Conservation (phyloP, 208 protist genomes). For the Leptomonas seymouri region DNA sequence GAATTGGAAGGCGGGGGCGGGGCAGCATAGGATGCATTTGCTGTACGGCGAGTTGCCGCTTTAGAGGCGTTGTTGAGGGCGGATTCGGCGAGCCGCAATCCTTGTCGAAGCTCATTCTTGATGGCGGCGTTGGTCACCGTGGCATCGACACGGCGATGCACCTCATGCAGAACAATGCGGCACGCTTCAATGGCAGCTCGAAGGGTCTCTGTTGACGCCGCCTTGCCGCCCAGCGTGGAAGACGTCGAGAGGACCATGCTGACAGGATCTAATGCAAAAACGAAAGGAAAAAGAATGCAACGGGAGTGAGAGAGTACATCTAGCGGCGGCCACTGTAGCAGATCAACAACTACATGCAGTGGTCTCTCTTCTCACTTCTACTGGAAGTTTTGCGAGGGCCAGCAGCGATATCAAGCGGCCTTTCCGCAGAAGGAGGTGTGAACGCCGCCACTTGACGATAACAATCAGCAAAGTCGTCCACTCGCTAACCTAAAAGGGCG, state of each 20-base stretch:
- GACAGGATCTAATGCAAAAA: neutral
- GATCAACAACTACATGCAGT: too few relatives aligned
- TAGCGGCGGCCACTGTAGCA: too few relatives aligned
- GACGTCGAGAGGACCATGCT: slow-evolving; percentile 8
- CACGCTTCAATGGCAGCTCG: slow-evolving; percentile 24
- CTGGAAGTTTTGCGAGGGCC: too few relatives aligned
- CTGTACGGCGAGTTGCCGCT: slow-evolving; percentile 3
- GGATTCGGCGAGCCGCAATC: slow-evolving; percentile 26
- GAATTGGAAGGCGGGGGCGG: slow-evolving; percentile 3
- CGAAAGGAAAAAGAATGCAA: neutral
- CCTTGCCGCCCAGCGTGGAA: slow-evolving; percentile 4
- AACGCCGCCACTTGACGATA: too few relatives aligned
- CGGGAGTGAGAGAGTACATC: neutral
- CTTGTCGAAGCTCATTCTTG: slow-evolving; percentile 43
- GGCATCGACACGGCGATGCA: slow-evolving; percentile 29
- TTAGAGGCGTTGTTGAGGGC: slow-evolving; percentile 13
- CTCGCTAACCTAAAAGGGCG: too few relatives aligned
- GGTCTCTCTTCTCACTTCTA: too few relatives aligned
- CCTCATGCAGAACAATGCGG: slow-evolving; percentile 26
- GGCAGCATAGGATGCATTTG: neutral
- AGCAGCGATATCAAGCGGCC: too few relatives aligned
- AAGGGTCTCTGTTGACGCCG: slow-evolving; percentile 15
- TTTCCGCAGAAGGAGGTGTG: too few relatives aligned
- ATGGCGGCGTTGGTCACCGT: slow-evolving; percentile 19
- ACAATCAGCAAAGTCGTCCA: too few relatives aligned